These are phyloP conservation scores for Pyrus pyrifolia DNA, from an alignment of 306 rosid species.

Conservation along the genomic window DNA sequence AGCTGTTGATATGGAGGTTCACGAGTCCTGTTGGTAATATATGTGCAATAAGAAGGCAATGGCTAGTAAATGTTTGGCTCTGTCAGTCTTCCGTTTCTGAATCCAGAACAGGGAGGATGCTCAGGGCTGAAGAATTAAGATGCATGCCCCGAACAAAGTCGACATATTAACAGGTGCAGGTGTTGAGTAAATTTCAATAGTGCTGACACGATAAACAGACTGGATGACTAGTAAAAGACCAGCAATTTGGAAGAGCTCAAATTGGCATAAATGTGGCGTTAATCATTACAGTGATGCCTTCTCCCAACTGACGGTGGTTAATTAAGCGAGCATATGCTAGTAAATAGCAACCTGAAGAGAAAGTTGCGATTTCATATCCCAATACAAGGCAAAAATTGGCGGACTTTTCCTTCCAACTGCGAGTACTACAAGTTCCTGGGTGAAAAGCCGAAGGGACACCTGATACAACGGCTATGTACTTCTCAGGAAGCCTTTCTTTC, in stretches of 20 bases:
- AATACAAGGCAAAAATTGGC: slow-evolving; percentile 59
- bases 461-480: slow-evolving; percentile 62
- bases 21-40: background rate
- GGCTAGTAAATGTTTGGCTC: background rate
- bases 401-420: slow-evolving; percentile 42
- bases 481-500: slow-evolving; percentile 87
- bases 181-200: background rate
- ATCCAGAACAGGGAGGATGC: slow-evolving; percentile 74
- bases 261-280: background rate
- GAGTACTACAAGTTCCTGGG: slow-evolving; percentile 72
- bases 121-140: slow-evolving; percentile 74
- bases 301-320: background rate
- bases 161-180: slow-evolving; percentile 30
- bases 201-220: background rate
- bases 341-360: slow-evolving; percentile 67
- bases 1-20: background rate
- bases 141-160: slow-evolving; percentile 84
- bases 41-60: background rate
- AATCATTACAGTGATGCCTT: background rate
- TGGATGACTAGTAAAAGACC: background rate
- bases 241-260: background rate
- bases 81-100: slow-evolving; percentile 50
- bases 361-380: slow-evolving; percentile 85
- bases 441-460: slow-evolving; percentile 71
- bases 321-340: background rate